Conservation (phyloP, 371 early-diverging fungal species). For the Rhizopus arrhizus region DNA sequence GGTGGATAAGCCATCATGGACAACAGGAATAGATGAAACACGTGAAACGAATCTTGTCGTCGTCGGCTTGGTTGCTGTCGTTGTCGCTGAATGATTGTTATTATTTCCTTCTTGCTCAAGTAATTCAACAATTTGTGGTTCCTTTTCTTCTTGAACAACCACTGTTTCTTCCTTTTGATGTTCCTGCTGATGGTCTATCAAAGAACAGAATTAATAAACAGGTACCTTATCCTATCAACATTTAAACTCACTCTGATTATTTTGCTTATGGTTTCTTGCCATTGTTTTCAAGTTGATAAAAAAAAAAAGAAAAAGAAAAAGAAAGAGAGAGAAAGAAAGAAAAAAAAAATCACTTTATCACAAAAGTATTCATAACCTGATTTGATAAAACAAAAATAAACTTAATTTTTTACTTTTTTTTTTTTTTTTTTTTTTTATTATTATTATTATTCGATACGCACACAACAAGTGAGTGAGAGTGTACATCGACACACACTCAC, state of each 20-base stretch:
- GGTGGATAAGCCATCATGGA: constrained; percentile 63
- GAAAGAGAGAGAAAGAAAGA: constrained; percentile 8
- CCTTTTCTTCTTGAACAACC: constrained; percentile 12
- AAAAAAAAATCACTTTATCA: background rate
- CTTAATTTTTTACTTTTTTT: background rate
- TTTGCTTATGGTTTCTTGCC: constrained; percentile 12
- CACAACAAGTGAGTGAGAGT: no score
- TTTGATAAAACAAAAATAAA: constrained; percentile 12
- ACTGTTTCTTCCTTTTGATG: constrained; percentile 7
- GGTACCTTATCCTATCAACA: background rate
- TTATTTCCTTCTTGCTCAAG: constrained; percentile 8
- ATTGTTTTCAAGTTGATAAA: constrained; percentile 10
- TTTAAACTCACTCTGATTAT: constrained; percentile 1
- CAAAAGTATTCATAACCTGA: background rate
- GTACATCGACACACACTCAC: no score
- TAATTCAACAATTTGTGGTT: background rate
- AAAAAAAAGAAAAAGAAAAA: constrained; percentile 10
- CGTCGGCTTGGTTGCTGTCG: background rate
- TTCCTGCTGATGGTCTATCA: constrained; percentile 7
- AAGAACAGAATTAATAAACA: background rate
- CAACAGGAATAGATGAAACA: constrained; percentile 65
- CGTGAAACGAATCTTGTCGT: constrained; percentile 48
- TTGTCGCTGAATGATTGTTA: background rate
- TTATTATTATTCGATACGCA: no score
- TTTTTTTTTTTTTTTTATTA: no score